Conservation (phyloP, 495 filamentous ascomycete genomes). For the Penicillium psychrofluorescens region DNA sequence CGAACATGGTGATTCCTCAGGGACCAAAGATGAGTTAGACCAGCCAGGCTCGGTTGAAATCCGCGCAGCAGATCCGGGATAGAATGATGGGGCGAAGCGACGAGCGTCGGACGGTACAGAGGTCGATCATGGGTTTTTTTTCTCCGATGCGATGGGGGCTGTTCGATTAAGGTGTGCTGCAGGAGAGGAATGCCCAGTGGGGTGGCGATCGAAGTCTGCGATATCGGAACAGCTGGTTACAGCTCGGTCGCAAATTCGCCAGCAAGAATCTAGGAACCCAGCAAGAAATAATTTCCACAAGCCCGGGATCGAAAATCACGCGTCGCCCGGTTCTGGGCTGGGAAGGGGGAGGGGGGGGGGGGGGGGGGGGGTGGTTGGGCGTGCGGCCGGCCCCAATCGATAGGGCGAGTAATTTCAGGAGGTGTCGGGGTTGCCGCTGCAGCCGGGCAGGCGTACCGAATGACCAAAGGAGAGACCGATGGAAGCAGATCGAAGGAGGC, state of each 20-base stretch:
- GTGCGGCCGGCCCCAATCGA: slow-evolving; percentile 12
- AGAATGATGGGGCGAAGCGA: slow-evolving; percentile 13
- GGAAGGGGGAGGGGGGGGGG: background rate
- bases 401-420: slow-evolving; percentile 42
- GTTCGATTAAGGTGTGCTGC: slow-evolving; percentile 74
- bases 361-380: slow-evolving; percentile 2
- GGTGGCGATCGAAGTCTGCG: background rate
- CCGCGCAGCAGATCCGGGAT: slow-evolving; percentile 31
- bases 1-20: slow-evolving; percentile 29
- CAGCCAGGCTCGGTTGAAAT: slow-evolving; percentile 28
- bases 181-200: slow-evolving; percentile 29
- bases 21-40: slow-evolving; percentile 15
- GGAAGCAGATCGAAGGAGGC: slow-evolving; percentile 6
- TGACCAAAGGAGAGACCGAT: slow-evolving; percentile 10
- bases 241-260: background rate
- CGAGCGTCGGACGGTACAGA: slow-evolving; percentile 20
- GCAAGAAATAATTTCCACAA: background rate
- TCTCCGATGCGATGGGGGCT: slow-evolving; percentile 27
- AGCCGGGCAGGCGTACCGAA: slow-evolving; percentile 28
- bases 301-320: no score
- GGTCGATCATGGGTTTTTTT: slow-evolving; percentile 29
- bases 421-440: slow-evolving; percentile 55
- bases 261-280: background rate
- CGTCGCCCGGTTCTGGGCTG: background rate
- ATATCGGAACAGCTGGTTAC: background rate